Percentiles rank a stretch among this genome's conserved stretches.
Evolutionary conservation across 176 grass and related monocot genomes (phyloP).

Genomic region (Rhynchospora tenuis): DNA sequence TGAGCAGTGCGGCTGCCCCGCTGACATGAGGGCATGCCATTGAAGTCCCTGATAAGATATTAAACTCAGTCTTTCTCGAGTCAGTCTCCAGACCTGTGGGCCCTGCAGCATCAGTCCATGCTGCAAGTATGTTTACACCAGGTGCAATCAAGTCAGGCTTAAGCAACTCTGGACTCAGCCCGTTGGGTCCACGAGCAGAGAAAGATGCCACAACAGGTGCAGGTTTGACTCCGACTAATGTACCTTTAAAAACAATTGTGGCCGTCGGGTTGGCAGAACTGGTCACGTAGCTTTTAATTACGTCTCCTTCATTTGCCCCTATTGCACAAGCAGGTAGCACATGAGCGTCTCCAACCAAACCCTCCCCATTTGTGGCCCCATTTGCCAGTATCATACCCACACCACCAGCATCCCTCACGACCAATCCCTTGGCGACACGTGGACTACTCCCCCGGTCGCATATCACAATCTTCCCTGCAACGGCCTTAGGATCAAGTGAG

Average conservation of each 20-base stretch:
- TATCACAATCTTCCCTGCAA: slow-evolving; percentile 75
- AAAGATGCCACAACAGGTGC: slow-evolving; percentile 89
- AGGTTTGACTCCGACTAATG: slow-evolving; percentile 76
- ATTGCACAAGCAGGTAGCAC: slow-evolving; percentile 76
- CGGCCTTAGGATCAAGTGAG: slow-evolving; percentile 72
- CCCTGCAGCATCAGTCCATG: slow-evolving; percentile 69
- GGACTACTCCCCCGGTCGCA: slow-evolving; percentile 97
- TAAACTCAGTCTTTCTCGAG: slow-evolving; percentile 69
- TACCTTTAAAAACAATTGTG: slow-evolving; percentile 62
- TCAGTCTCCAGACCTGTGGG: slow-evolving; percentile 66
- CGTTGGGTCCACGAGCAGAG: slow-evolving; percentile 87
- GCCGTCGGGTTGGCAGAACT: slow-evolving; percentile 45
- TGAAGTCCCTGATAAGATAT: slow-evolving; percentile 93
- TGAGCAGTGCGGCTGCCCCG: slow-evolving; percentile 75
- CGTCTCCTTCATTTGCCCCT: slow-evolving; percentile 68
- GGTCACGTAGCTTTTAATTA: slow-evolving; percentile 48
- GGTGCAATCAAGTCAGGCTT: slow-evolving; percentile 92
- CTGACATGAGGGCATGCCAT: slow-evolving; percentile 98
- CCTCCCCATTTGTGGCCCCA: slow-evolving; percentile 73
- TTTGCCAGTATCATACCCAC: slow-evolving; percentile 81
- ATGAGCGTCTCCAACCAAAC: slow-evolving; percentile 82
- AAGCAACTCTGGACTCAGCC: slow-evolving; percentile 66
- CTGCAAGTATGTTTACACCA: slow-evolving; percentile 91
- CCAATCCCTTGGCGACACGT: slow-evolving; percentile 89
- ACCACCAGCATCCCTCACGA: slow-evolving; percentile 73